Conservation (phyloP, 495 filamentous ascomycete species). For the Lepidopterella palustris region DNA sequence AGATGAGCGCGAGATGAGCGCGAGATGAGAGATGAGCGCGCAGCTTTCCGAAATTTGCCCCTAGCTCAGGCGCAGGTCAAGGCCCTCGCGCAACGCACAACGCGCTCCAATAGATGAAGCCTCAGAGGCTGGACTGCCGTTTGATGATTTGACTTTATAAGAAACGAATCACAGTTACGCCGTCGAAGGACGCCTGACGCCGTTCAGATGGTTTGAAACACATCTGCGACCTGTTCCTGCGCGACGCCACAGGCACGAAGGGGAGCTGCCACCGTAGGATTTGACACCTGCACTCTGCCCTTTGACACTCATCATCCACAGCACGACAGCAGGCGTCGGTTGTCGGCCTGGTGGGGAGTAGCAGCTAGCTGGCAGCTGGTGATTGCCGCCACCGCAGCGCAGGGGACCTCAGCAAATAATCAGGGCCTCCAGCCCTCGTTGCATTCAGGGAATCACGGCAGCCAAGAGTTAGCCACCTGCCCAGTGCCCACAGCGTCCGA, state of each 20-base stretch:
- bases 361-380: neutral
- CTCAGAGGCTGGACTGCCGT: conserved; percentile 13
- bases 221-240: conserved; percentile 13
- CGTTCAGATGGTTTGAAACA: conserved; percentile 19
- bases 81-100: neutral
- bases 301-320: too few species aligned
- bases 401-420: too few species aligned
- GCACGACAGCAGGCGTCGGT: too few species aligned
- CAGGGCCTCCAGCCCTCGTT: too few species aligned
- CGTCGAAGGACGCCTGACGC: neutral
- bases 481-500: neutral
- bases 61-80: neutral
- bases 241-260: neutral
- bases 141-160: conserved; percentile 23
- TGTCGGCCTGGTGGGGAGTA: neutral
- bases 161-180: conserved; percentile 23
- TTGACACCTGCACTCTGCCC: neutral
- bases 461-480: neutral
- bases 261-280: neutral
- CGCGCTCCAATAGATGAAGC: conserved; percentile 12
- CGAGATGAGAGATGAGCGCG: neutral
- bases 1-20: neutral
- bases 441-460: neutral
- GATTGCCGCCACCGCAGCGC: too few species aligned
- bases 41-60: too few species aligned